These are phyloP conservation scores for Myriangium duriaei DNA, from an alignment of 2,329 filamentous ascomycete species.

Conservation along the genomic window DNA sequence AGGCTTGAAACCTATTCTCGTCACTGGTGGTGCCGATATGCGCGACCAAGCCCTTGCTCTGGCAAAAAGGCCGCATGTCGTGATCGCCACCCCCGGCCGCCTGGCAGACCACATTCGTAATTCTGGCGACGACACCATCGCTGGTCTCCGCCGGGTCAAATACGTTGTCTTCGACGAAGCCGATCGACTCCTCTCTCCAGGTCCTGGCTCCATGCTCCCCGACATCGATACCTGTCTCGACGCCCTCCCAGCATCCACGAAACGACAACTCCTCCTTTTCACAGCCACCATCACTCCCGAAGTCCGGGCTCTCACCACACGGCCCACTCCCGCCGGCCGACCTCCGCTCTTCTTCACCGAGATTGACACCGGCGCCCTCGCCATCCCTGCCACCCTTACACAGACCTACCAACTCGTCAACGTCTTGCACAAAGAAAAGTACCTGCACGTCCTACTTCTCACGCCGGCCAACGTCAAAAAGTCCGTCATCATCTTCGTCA, in stretches of 20 bases:
- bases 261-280: conserved; percentile 89
- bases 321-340: conserved; percentile 56
- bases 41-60: conserved; percentile 76
- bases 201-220: conserved; percentile 78
- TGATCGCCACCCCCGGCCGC: conserved; percentile 87
- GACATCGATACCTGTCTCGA: conserved; percentile 83
- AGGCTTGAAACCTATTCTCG: conserved; percentile 72
- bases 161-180: conserved; percentile 94
- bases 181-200: conserved; percentile 68
- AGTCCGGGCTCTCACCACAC: conserved; percentile 72
- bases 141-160: conserved; percentile 62
- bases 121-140: conserved; percentile 82
- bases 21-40: conserved; percentile 92
- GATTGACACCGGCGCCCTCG: conserved; percentile 58
- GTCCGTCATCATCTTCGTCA: conserved; percentile 86
- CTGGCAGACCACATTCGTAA: conserved; percentile 86
- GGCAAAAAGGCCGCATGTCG: conserved; percentile 69
- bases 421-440: conserved; percentile 87
- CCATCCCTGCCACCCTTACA: conserved; percentile 65
- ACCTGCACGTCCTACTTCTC: conserved; percentile 75
- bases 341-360: conserved; percentile 81
- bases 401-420: conserved; percentile 83
- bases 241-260: conserved; percentile 60
- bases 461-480: conserved; percentile 65
- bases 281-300: conserved; percentile 92